A percentile compares a stretch with the other conserved stretches of the same genome.
These are phyloP conservation scores for Escallonia rubra DNA, from an alignment of 129 eudicot genomes.

Conservation along the genomic window DNA sequence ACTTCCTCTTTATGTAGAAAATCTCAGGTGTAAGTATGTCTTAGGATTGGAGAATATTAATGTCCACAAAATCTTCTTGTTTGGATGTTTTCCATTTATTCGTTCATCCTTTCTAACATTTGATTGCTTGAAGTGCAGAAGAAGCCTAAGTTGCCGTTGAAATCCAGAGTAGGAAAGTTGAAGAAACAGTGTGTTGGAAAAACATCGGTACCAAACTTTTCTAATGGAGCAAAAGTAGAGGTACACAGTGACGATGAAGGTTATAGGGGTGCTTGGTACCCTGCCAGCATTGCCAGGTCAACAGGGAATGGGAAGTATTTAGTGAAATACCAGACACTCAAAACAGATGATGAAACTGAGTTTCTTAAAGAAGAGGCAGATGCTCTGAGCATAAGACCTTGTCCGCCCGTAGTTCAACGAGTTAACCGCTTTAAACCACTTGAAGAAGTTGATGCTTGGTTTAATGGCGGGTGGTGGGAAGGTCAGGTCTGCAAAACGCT, in stretches of 20 bases:
- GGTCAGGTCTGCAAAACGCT: conserved; percentile 46
- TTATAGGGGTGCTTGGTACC: conserved; percentile 43
- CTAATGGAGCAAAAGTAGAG: conserved; percentile 41
- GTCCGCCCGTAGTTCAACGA: conserved; percentile 38
- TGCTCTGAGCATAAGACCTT: conserved; percentile 53
- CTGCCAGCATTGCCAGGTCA: conserved; percentile 34
- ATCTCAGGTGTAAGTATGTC: neutral
- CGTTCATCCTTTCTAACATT: conserved; percentile 4
- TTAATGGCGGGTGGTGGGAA: conserved; percentile 57
- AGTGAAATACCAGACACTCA: conserved; percentile 45
- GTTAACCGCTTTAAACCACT: conserved; percentile 22
- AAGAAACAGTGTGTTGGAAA: conserved; percentile 16
- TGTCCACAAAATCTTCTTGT: no score
- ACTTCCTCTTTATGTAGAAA: neutral
- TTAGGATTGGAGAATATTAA: neutral
- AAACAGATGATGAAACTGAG: conserved; percentile 17
- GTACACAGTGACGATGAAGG: conserved; percentile 43
- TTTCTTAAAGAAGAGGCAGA: conserved; percentile 52
- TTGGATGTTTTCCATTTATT: no score
- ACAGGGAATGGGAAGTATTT: conserved; percentile 30
- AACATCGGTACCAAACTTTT: conserved; percentile 11
- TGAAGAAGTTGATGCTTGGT: conserved; percentile 69
- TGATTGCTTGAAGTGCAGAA: conserved; percentile 35
- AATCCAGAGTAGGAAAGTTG: conserved; percentile 25
- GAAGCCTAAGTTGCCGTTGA: conserved; percentile 19